A percentile compares a stretch with the other conserved stretches of the same genome.
These are phyloP conservation scores for Penicillium canariense DNA, from an alignment of 495 filamentous ascomycete genomes.

Conservation along the genomic window DNA sequence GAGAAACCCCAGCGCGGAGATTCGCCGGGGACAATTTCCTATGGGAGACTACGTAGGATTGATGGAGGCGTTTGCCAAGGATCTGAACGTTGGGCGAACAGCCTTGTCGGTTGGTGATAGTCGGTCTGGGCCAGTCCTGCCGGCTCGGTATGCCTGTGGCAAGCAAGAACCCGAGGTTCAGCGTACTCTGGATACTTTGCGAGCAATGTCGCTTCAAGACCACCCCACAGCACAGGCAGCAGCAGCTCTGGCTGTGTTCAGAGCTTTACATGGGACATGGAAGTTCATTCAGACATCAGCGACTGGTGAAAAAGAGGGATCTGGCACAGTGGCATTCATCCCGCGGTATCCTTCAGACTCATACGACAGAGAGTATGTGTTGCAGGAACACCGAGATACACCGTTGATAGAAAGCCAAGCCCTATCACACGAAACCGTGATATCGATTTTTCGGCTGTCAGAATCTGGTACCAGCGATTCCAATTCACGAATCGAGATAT, in stretches of 20 bases:
- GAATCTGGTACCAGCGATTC: conserved; percentile 4
- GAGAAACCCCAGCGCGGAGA: conserved; percentile 27
- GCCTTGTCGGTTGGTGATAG: conserved; percentile 3
- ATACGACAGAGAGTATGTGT: conserved; percentile 35
- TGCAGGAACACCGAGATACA: conserved; percentile 5
- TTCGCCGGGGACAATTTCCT: conserved; percentile 63
- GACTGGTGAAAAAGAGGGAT: not conserved
- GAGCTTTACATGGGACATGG: conserved; percentile 75
- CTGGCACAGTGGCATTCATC: conserved; percentile 60
- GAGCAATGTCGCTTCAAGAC: conserved; percentile 8
- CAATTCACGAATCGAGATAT: conserved; percentile 12
- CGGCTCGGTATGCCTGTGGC: conserved; percentile 31
- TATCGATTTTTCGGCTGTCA: conserved; percentile 16
- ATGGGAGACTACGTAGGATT: conserved; percentile 79
- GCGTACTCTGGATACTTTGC: conserved; percentile 24
- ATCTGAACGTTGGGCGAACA: conserved; percentile 39
- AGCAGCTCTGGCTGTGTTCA: conserved; percentile 56
- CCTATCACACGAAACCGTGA: not conserved
- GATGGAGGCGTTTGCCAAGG: conserved; percentile 66
- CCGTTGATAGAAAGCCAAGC: not conserved
- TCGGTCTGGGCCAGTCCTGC: conserved; percentile 33
- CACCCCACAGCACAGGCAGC: conserved; percentile 7
- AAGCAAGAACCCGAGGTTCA: conserved; percentile 1
- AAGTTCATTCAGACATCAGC: conserved; percentile 48
- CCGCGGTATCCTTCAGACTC: conserved; percentile 44